Percentiles rank a stretch among this genome's conserved stretches.
phyloP scores from a whole-genome alignment of 2,329 filamentous ascomycete species.

The Pseudopyrenochaeta lycopersici region DNA sequence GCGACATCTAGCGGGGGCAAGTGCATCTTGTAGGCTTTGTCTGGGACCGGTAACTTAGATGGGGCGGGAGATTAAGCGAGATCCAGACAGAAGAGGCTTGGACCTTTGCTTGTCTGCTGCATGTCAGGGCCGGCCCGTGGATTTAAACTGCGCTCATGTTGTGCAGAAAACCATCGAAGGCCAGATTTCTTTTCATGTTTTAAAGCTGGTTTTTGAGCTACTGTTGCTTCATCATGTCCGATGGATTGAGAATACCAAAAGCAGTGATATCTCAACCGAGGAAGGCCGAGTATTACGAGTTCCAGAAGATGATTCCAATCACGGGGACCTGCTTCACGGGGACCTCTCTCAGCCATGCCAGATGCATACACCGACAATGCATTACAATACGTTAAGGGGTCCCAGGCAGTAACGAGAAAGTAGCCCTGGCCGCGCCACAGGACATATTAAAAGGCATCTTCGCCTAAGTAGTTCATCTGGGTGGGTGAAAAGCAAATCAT shows the following conservation, averaged over 20 bases:
- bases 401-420: constrained; percentile 17
- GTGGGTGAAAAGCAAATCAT: constrained; percentile 25
- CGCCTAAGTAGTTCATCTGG: constrained; percentile 21
- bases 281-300: constrained; percentile 25
- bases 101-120: constrained; percentile 21
- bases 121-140: constrained; percentile 26
- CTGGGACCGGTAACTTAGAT: constrained; percentile 13
- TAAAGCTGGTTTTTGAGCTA: not conserved
- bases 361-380: constrained; percentile 8
- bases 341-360: constrained; percentile 8
- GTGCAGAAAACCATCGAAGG: not conserved
- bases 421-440: constrained; percentile 19
- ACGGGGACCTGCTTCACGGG: too few species aligned
- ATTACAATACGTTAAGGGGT: constrained; percentile 16
- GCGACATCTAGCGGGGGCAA: constrained; percentile 46
- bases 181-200: not conserved
- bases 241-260: constrained; percentile 10
- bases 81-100: constrained; percentile 13
- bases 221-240: not conserved
- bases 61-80: constrained; percentile 27
- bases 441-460: constrained; percentile 20
- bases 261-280: constrained; percentile 23
- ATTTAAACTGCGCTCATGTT: constrained; percentile 19
- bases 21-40: constrained; percentile 45
- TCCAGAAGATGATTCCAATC: constrained; percentile 15